phyloP scores from a whole-genome alignment of 768 basidiomycete species.

The Hericium erinaceus region DNA sequence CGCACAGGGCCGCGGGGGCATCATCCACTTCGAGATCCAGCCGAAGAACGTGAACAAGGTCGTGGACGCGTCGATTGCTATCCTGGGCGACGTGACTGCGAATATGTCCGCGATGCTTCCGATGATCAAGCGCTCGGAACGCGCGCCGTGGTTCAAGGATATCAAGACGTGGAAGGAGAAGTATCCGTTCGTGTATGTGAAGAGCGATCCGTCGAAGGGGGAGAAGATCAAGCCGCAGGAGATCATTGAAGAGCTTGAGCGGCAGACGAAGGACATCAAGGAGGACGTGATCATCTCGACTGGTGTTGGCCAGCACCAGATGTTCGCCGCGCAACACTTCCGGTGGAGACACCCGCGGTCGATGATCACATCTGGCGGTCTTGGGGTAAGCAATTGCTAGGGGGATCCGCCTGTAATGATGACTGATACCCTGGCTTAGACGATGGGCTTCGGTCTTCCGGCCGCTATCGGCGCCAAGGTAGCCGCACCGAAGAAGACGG shows the following conservation, averaged over 20 bases:
- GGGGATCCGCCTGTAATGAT: neutral
- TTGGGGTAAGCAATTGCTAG: slow-evolving; percentile 53
- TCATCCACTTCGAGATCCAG: slow-evolving; percentile 98
- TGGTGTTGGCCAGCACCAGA: slow-evolving; percentile 98
- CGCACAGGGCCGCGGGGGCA: slow-evolving; percentile 78
- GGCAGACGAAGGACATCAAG: slow-evolving; percentile 69
- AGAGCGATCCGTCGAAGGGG: slow-evolving; percentile 38
- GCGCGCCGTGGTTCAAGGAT: slow-evolving; percentile 75
- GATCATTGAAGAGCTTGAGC: slow-evolving; percentile 87
- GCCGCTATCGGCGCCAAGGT: slow-evolving; percentile 96
- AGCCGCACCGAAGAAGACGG: slow-evolving; percentile 85
- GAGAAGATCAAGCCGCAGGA: slow-evolving; percentile 91
- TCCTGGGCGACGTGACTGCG: slow-evolving; percentile 87
- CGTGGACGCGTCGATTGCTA: slow-evolving; percentile 85
- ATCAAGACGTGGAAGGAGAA: slow-evolving; percentile 77
- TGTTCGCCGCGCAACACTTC: slow-evolving; percentile 97
- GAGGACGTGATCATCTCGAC: slow-evolving; percentile 84
- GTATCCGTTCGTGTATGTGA: slow-evolving; percentile 85
- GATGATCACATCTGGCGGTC: slow-evolving; percentile 89
- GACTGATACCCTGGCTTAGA: slow-evolving; percentile 34
- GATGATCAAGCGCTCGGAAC: slow-evolving; percentile 51
- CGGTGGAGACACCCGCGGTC: slow-evolving; percentile 83
- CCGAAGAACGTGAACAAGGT: slow-evolving; percentile 99
- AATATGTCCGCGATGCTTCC: slow-evolving; percentile 81
- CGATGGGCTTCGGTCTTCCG: slow-evolving; percentile 97